Base-by-base conservation (phyloP, 2,329 filamentous ascomycete species). In the Rosellinia necatrix region DNA sequence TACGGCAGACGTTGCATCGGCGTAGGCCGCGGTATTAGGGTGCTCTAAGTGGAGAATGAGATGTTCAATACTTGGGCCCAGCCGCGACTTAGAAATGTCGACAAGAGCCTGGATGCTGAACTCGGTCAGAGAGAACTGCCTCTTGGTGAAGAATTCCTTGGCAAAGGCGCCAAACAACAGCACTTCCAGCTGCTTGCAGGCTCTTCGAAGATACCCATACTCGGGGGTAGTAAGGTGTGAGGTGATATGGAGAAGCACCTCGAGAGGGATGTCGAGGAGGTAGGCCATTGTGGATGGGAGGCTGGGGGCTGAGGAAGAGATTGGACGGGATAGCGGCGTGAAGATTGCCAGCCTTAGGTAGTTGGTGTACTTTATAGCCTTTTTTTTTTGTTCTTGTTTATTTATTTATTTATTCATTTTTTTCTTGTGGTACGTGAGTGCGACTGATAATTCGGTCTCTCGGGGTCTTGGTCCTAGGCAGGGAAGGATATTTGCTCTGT, bases 101-200 rank as follows among this genome's bases (percentile, higher is more conserved):
- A 80, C 59, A 21, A 80, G 68, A 0, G 73, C 71, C 41, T 75
- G 68, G 5, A 82, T 68, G 56, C 85, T 88, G 61, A 76, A 71
- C 29, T 81, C 73, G 1, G 79, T 80, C 50, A 87, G 66, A 81
- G 87, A 85, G 70, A 88, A 89, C 65, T 88, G 85, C 64, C 81
- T 83, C 68, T 83, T 84, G 47, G 74, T 76, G 71, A 90, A 89
- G 74, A 86, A 89, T 60, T 87, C 84, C 21, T 74, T 74, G 24
- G 79, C 75, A 62, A 88, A 89, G 29, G 74, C 75, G 44, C 77
- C 73, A 68, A 83, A 82, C 10, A 87, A 72, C 1, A 75, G 72
- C 17, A 71, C 70, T 66, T 88, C 84, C 10, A 85, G 66, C 15
- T 74, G 68, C 52, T 78, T 82, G 72, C 83, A 86, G 2, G 77